These are phyloP conservation scores for Leccinum barrowsii DNA, from an alignment of 768 basidiomycete species.

Conservation along the genomic window DNA sequence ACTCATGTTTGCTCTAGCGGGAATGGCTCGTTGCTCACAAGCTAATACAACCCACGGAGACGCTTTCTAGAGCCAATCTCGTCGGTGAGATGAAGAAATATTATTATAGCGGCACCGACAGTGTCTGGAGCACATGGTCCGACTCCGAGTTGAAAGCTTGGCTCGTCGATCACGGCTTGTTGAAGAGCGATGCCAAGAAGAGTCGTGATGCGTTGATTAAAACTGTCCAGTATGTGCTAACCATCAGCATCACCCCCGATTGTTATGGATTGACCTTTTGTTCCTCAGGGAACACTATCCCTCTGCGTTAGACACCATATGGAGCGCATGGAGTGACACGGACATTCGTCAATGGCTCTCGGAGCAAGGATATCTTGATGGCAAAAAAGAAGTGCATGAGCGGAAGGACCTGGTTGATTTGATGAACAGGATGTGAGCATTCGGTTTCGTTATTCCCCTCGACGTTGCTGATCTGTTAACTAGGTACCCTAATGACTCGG, in stretches of 20 bases:
- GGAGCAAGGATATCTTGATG: slow-evolving; percentile 61
- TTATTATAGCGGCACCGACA: slow-evolving; percentile 60
- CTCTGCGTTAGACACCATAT: slow-evolving; percentile 56
- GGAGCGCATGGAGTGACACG: slow-evolving; percentile 68
- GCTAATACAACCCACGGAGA: slow-evolving; percentile 60
- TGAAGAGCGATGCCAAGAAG: slow-evolving; percentile 68
- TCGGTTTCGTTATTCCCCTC: too few species aligned
- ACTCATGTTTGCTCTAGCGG: slow-evolving; percentile 41
- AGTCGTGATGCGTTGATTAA: slow-evolving; percentile 75
- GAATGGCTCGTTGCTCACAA: slow-evolving; percentile 83
- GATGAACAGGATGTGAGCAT: slow-evolving; percentile 63
- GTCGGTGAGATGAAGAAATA: slow-evolving; percentile 69
- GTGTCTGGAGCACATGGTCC: slow-evolving; percentile 66
- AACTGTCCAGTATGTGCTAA: slow-evolving; percentile 53
- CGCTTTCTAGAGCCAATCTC: slow-evolving; percentile 52
- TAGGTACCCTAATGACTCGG: slow-evolving; percentile 52
- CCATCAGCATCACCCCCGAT: too few species aligned
- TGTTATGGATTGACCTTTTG: not conserved
- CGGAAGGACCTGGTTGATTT: slow-evolving; percentile 74
- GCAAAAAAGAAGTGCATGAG: slow-evolving; percentile 49
- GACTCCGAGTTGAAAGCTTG: slow-evolving; percentile 75
- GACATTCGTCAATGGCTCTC: slow-evolving; percentile 73
- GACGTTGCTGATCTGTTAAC: not conserved
- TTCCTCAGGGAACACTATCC: slow-evolving; percentile 60
- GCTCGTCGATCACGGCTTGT: slow-evolving; percentile 69